phyloP scores from a whole-genome alignment of 2,329 filamentous ascomycete species.

The Neonectria ditissima region DNA sequence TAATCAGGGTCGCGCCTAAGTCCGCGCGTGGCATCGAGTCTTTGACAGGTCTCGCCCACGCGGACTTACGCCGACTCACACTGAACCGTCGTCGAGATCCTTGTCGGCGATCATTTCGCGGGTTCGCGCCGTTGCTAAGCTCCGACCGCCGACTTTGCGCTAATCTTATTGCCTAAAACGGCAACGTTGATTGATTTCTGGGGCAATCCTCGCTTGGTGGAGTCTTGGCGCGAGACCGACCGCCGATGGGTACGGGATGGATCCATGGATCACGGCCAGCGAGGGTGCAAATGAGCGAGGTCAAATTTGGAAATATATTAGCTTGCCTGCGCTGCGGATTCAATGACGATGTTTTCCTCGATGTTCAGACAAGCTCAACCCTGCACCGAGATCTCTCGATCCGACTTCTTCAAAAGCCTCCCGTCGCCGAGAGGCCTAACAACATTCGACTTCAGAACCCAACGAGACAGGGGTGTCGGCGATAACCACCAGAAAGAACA shows the following conservation, averaged over 20 bases:
- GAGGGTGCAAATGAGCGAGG: neutral
- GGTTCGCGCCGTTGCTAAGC: constrained; percentile 38
- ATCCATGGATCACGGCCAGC: neutral
- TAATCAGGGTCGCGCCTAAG: neutral
- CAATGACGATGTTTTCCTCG: constrained; percentile 3
- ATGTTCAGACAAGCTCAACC: constrained; percentile 14
- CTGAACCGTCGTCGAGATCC: neutral
- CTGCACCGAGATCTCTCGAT: neutral
- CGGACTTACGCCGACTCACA: neutral
- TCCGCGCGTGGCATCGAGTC: constrained; percentile 2
- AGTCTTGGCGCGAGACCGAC: constrained; percentile 34
- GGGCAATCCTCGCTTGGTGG: constrained; percentile 16
- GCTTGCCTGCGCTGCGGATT: neutral
- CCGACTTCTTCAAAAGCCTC: neutral
- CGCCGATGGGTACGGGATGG: constrained; percentile 25
- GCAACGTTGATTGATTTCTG: constrained; percentile 20
- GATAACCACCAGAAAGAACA: neutral
- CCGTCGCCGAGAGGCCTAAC: neutral
- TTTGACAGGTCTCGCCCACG: neutral
- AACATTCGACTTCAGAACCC: neutral
- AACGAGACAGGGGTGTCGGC: neutral
- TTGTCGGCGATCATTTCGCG: neutral
- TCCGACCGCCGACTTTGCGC: constrained; percentile 38
- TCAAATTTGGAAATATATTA: constrained; percentile 4
- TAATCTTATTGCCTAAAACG: constrained; percentile 29